Evolutionary conservation across 176 grass and related monocot genomes (phyloP), one percentile per base, ranked within the genome.

Genomic region (Chrysopogon serrulatus): DNA sequence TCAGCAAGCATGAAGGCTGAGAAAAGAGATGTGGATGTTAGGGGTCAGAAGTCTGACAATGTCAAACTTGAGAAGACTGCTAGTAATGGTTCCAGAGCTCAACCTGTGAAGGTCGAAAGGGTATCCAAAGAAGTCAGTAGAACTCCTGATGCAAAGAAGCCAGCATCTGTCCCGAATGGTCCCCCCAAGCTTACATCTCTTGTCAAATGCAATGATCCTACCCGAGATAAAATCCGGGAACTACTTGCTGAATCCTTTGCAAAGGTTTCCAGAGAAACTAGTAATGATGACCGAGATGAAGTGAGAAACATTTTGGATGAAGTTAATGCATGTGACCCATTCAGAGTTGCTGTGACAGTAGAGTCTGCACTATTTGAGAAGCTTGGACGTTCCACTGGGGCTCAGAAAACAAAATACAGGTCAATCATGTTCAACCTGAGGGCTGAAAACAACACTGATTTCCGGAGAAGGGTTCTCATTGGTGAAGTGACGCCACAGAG

Each of bases 351-450:
- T 7, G 94, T 94, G 32, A 97, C 79, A 31, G 74, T 91, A 21
- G 91, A 97, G 57, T 97, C 94, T 1, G 78, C 78, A 9, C 16
- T 97, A 65, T 97, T 94, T 70, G 89, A 91, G 81, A 97, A n/a
- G 65, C 62, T 97, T n/a, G 91, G 94, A 18, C 63, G 71, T 73
- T 88, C 91, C 3, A 97, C 82, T 18, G 94, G 94, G 42, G 4
- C 85, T 68, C 89, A 97, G 5, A 97, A 97, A 87, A 49, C 65
- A 40, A 97, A 97, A 47, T 97, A 97, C 68, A 87, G 94, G 42
- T 97, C 94, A 32, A 92, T 97, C 70, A 85, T 97, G 85, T 97
- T 97, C 71, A 97, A 97, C 60, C 68, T 94, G 42, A 97, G 85
- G 59, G 94, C 86, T 2, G 91, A 91, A 26, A 97, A 94, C 74